Conservation (phyloP, 2,329 filamentous ascomycete genomes). For the Sordariomycetes sp. region DNA sequence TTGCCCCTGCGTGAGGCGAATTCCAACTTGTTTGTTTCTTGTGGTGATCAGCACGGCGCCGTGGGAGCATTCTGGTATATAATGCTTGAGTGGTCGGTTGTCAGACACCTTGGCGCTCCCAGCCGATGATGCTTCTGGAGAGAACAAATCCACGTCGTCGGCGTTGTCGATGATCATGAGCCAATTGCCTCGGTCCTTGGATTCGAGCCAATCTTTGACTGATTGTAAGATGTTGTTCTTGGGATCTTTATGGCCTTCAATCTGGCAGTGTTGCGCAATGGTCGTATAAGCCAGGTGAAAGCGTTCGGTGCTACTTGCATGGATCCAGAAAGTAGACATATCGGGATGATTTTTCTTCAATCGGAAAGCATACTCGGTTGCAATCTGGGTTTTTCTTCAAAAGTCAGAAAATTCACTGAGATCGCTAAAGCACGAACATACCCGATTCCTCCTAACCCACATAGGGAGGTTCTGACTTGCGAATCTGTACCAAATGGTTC, state of each 20-base stretch:
- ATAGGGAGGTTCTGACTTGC: not conserved
- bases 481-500: not conserved
- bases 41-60: slow-evolving; percentile 23
- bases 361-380: slow-evolving; percentile 20
- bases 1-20: slow-evolving; percentile 12
- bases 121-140: not conserved
- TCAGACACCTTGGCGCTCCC: not conserved
- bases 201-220: slow-evolving; percentile 17
- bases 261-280: slow-evolving; percentile 14
- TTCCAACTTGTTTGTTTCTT: slow-evolving; percentile 19
- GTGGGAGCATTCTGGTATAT: slow-evolving; percentile 17
- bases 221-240: slow-evolving; percentile 11
- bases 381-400: slow-evolving; percentile 23
- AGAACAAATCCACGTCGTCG: slow-evolving; percentile 9
- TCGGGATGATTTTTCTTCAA: slow-evolving; percentile 7
- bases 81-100: not conserved
- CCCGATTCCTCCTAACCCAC: not conserved
- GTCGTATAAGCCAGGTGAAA: slow-evolving; percentile 16
- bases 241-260: slow-evolving; percentile 12
- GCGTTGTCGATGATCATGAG: slow-evolving; percentile 9
- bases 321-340: slow-evolving; percentile 22
- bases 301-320: slow-evolving; percentile 17
- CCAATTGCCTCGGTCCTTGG: slow-evolving; percentile 10
- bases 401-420: slow-evolving; percentile 5
- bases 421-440: not conserved